phyloP scores from a whole-genome alignment of 1,139 yeast species.

The Arxiozyma heterogenica region DNA sequence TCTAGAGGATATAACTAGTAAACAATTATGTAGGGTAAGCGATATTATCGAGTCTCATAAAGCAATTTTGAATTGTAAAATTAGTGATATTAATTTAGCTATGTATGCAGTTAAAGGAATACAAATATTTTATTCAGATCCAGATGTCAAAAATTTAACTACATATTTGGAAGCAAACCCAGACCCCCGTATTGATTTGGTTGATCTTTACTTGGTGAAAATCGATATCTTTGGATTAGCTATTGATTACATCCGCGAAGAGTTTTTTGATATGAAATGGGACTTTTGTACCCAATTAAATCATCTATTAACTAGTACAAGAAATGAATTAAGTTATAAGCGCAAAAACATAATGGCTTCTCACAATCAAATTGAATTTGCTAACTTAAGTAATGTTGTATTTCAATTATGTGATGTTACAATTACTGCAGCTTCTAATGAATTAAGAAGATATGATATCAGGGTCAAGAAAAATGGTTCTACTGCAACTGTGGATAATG shows the following conservation, averaged over 20 bases:
- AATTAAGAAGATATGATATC: slow-evolving; percentile 17
- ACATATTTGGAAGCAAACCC: background rate
- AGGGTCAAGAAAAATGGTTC: slow-evolving; percentile 6
- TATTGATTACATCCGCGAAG: slow-evolving; percentile 4
- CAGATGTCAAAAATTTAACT: background rate
- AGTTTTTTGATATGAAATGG: slow-evolving; percentile 15
- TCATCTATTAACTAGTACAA: slow-evolving; percentile 13
- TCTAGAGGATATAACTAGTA: slow-evolving; percentile 14
- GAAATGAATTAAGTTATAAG: slow-evolving; percentile 10
- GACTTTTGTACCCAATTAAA: slow-evolving; percentile 16
- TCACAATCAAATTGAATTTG: slow-evolving; percentile 7
- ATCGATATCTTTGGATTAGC: slow-evolving; percentile 13
- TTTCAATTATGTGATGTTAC: slow-evolving; percentile 25
- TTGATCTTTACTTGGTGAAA: slow-evolving; percentile 8
- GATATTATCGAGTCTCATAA: slow-evolving; percentile 9
- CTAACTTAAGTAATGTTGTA: slow-evolving; percentile 19
- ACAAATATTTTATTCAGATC: background rate
- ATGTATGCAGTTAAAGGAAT: slow-evolving; percentile 5
- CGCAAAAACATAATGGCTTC: slow-evolving; percentile 11
- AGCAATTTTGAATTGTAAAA: background rate
- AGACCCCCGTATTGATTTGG: background rate
- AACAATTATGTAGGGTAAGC: slow-evolving; percentile 14
- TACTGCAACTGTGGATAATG: slow-evolving; percentile 5
- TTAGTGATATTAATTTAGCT: slow-evolving; percentile 3
- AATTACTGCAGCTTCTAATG: slow-evolving; percentile 23